Percentiles rank a stretch among this genome's conserved stretches.
Conservation (phyloP, 176 grass and related monocot genomes). For the Aechmea fasciata region DNA sequence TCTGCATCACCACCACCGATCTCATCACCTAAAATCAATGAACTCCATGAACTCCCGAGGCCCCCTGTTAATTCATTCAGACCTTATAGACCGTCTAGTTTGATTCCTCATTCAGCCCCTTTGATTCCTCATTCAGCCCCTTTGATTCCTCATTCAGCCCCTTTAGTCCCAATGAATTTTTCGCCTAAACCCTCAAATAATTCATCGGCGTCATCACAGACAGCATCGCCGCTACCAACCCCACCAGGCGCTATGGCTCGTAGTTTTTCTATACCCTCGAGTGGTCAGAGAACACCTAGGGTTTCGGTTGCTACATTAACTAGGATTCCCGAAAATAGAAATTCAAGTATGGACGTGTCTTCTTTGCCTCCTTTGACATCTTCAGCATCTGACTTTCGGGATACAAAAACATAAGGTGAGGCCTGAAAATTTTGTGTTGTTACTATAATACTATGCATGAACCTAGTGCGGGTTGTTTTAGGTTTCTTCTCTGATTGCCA, state of each 20-base stretch:
- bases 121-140: conserved; percentile 79
- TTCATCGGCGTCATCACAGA: conserved; percentile 36
- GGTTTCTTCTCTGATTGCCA: too few relatives aligned
- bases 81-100: conserved; percentile 33
- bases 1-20: conserved; percentile 39
- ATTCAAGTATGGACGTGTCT: too few relatives aligned
- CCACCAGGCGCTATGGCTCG: conserved; percentile 67
- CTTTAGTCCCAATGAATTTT: conserved; percentile 46
- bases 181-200: conserved; percentile 36
- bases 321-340: too few relatives aligned
- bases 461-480: too few relatives aligned
- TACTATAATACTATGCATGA: too few relatives aligned
- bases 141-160: conserved; percentile 76
- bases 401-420: too few relatives aligned
- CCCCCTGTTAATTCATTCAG: conserved; percentile 48
- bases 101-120: conserved; percentile 75
- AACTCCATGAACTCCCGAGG: conserved; percentile 89
- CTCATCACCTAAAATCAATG: conserved; percentile 69
- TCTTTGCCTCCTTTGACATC: too few relatives aligned
- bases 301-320: conserved; percentile 28
- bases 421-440: too few relatives aligned
- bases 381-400: too few relatives aligned
- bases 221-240: conserved; percentile 73
- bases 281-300: conserved; percentile 36
- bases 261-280: conserved; percentile 94